Evolutionary conservation across 2,329 filamentous ascomycete genomes (phyloP), one percentile per base, ranked within the genome.

Genomic region (Venturia oleaginea): DNA sequence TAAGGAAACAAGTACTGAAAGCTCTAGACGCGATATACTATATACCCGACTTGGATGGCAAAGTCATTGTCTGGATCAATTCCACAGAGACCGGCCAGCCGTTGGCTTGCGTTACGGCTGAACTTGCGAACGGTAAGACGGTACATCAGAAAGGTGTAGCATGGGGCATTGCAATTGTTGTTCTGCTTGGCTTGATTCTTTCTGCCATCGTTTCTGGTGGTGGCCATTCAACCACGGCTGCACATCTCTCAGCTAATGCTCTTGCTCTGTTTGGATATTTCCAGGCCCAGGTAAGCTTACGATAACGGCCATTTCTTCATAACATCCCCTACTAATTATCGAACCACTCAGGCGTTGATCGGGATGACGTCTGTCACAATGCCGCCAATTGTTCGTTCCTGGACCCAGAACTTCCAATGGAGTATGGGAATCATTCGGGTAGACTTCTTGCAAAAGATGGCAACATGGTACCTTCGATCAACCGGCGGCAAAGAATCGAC

Each of bases 331-430:
- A 10, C 22, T 51, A 22, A 51, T 15, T 22, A 51, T 10, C 11
- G 10, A 4, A 40, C 17, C 38, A 22, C 19, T n/a, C 6, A 57
- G 59, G 62, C 62, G 13, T 42, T 64, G n/a, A 82, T 96, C 70
- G 92, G 92, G 67, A 87, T 97, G 76, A 90, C 88, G 64, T 85
- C 88, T 24, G 88, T 97, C 15, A 81, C 83, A 59, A 83, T 96
- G 63, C 93, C 93, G 7, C 93, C 93, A 0, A 90, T 96, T 67
- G 93, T 96, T 63, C 84, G 90, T 71, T 84, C 92, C 0, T 97
- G 93, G 93, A 96, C 92, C 1, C 92, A 97, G 78, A 93, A 97
- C 77, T 97, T 97, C 79, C 90, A 95, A 74, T 97, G 93, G 93
- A 95, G 89, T 72, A 94, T 97, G 90, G 93, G 93, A 70, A 92